A percentile compares a stretch with the other conserved stretches of the same genome.
These are phyloP conservation scores for Aegilops bicornis DNA, from an alignment of 176 grass and related monocot species.

Conservation along the genomic window DNA sequence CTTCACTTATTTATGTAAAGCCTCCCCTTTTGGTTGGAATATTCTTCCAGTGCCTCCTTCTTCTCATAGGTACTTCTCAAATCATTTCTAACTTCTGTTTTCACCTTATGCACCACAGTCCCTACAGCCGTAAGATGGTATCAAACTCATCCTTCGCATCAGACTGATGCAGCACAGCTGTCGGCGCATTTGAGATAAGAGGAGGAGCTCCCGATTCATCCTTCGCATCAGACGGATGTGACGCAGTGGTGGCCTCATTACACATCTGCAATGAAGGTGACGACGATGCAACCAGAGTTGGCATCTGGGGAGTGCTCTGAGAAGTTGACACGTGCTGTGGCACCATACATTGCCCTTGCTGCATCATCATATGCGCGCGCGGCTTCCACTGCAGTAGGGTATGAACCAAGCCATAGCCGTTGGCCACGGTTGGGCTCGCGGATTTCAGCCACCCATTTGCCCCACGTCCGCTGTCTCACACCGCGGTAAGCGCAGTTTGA, in stretches of 20 bases:
- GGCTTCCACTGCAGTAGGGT: constrained; percentile 57
- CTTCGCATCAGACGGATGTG: too few species aligned
- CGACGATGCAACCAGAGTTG: background rate
- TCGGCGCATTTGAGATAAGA: background rate
- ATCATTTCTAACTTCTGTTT: constrained; percentile 33
- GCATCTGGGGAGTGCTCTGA: constrained; percentile 21
- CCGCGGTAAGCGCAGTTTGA: constrained; percentile 55
- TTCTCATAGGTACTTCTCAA: too few species aligned
- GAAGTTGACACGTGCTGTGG: constrained; percentile 64
- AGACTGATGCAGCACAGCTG: background rate
- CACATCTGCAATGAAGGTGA: too few species aligned
- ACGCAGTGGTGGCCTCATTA: too few species aligned
- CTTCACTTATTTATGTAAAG: constrained; percentile 18
- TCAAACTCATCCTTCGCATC: constrained; percentile 39
- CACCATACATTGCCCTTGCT: constrained; percentile 83
- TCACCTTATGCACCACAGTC: constrained; percentile 24
- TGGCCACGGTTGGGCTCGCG: constrained; percentile 79
- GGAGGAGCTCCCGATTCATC: too few species aligned
- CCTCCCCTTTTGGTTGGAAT: constrained; percentile 4
- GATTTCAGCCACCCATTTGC: constrained; percentile 96
- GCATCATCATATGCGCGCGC: constrained; percentile 81
- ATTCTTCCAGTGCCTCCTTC: constrained; percentile 3
- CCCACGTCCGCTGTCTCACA: constrained; percentile 85
- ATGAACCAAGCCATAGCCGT: constrained; percentile 94
- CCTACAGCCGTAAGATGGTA: constrained; percentile 8